Percentiles rank a stretch among this genome's conserved stretches.
These are phyloP conservation scores for Aspergillus ruber DNA, from an alignment of 2,329 filamentous ascomycete species.

Conservation along the genomic window DNA sequence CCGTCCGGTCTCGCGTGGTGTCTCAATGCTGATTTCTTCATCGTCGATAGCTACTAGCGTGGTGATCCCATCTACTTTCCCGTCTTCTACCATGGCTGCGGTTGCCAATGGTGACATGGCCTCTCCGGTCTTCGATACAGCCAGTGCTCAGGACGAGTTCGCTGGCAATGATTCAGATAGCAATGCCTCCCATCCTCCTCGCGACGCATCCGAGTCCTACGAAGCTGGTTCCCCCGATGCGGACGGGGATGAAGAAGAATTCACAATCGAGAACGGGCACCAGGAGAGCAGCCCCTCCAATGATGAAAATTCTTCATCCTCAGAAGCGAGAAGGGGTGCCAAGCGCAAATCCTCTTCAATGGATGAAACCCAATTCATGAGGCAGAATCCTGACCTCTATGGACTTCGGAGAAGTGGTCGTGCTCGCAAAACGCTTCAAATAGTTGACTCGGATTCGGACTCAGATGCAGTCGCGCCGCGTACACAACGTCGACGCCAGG, in stretches of 20 bases:
- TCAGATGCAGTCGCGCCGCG: conserved; percentile 59
- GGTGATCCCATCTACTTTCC: conserved; percentile 39
- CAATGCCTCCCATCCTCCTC: conserved; percentile 44
- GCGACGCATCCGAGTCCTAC: conserved; percentile 34
- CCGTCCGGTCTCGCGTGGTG: conserved; percentile 15
- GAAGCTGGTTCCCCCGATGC: conserved; percentile 31
- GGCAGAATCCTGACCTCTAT: conserved; percentile 89
- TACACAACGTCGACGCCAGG: conserved; percentile 46
- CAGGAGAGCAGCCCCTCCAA: conserved; percentile 51
- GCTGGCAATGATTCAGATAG: conserved; percentile 58
- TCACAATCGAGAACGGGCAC: conserved; percentile 58
- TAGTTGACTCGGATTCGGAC: conserved; percentile 59
- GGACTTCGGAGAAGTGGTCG: conserved; percentile 82
- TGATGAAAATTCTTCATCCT: conserved; percentile 61
- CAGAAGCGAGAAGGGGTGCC: conserved; percentile 59
- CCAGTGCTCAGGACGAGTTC: conserved; percentile 31
- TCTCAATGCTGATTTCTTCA: conserved; percentile 38
- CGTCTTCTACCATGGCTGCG: conserved; percentile 25
- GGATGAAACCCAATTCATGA: conserved; percentile 76
- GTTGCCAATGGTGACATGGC: conserved; percentile 30
- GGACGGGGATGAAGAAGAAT: conserved; percentile 58
- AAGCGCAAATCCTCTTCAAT: conserved; percentile 66
- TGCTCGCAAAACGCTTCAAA: conserved; percentile 55
- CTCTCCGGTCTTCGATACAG: conserved; percentile 18
- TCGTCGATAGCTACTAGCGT: conserved; percentile 37